Base-by-base conservation (phyloP, 495 filamentous ascomycete genomes). In the Saxophila tyrrhenica region DNA sequence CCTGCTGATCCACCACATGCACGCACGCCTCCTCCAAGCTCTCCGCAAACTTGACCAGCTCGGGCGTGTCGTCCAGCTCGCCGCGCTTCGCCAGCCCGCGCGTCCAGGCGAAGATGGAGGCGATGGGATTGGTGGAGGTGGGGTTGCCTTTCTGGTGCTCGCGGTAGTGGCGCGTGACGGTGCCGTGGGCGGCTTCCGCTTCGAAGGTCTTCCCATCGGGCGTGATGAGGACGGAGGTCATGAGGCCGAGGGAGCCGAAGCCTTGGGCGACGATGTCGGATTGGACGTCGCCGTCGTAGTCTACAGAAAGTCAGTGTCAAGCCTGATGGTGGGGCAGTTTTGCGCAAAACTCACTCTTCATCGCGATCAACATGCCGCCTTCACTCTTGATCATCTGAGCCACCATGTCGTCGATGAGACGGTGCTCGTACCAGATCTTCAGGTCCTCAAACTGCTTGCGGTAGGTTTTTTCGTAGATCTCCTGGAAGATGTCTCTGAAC, bases 401-500 rank as follows among this genome's bases (percentile, higher is more conserved):
- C 53, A 98, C 92, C 92, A 98, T 98, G 74, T 98, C 92, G 73
- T 98, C 92, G 65, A 98, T 97, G 55, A 98, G 76, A 61, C 92
- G 84, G 73, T 98, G 92, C 83, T 98, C 92, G 68, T 98, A 98
- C 92, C 92, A 97, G 73, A 95, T 95, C 45, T 76, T 75, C 75
- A 88, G 85, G 62, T 84, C 84, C 65, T 95, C 88, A 67, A 97
- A 97, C 47, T 85, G 79, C 66, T 79, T 78, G 75, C 84, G 81
- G 77, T 97, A 98, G 64, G 83, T 74, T 35, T 75, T 78, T 61
- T 97, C 87, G 72, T 87, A 98, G 59, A 97, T 80, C 65, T 94
- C 86, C 79, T 98, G 86, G 82, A 98, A 98, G 73, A 98, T 92
- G 61, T 98, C 92, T 82, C 95, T 96, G 79, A 98, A 98, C 60